phyloP scores from a whole-genome alignment of 345 rosid species.

The Brassica rapa region DNA sequence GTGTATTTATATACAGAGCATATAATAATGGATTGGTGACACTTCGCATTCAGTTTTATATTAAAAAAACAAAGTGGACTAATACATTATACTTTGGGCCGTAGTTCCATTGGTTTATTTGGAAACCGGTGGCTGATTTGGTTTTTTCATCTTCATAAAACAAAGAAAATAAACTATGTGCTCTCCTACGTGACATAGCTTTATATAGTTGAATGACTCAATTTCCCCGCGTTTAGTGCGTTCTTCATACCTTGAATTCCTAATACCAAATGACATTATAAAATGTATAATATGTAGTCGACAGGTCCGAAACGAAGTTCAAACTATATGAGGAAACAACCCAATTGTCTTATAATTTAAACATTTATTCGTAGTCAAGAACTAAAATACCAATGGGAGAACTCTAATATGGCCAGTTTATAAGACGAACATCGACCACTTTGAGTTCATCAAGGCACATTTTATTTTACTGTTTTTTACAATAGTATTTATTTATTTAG shows the following conservation, averaged over 20 bases:
- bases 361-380: not conserved
- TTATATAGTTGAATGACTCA: constrained; percentile 10
- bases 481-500: not conserved
- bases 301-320: not conserved
- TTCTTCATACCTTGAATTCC: constrained; percentile 5
- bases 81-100: constrained; percentile 21
- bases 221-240: not conserved
- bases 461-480: not conserved
- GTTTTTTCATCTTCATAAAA: constrained; percentile 4
- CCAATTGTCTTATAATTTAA: not conserved
- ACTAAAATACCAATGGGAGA: not conserved
- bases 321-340: not conserved
- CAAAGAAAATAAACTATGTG: constrained; percentile 30
- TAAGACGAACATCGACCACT: not conserved
- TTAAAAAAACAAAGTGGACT: not conserved
- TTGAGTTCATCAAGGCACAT: not conserved
- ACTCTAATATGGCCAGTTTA: not conserved
- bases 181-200: constrained; percentile 25
- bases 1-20: constrained; percentile 17
- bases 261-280: not conserved
- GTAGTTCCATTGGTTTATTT: constrained; percentile 30
- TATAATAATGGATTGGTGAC: constrained; percentile 24
- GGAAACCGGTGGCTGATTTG: constrained; percentile 43
- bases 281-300: not conserved
- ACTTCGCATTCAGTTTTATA: constrained; percentile 25